These are phyloP conservation scores for Alternaria panax DNA, from an alignment of 2,329 filamentous ascomycete species.

Conservation along the genomic window DNA sequence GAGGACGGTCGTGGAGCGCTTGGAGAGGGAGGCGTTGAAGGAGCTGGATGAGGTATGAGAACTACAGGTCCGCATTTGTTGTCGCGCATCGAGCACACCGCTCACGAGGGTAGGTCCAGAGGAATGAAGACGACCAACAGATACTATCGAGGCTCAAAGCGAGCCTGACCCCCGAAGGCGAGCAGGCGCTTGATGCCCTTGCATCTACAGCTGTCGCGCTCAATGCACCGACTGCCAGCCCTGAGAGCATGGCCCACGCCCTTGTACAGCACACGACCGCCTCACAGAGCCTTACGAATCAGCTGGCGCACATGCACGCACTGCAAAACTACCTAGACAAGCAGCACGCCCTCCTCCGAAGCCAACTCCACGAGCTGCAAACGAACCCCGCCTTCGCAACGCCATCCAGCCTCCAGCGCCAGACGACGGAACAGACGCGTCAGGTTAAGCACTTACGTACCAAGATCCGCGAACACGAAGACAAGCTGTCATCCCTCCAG, in stretches of 20 bases:
- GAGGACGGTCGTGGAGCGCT: slow-evolving; percentile 62
- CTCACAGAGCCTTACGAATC: slow-evolving; percentile 41
- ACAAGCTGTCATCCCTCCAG: slow-evolving; percentile 50
- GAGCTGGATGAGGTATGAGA: slow-evolving; percentile 56
- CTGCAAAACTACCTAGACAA: slow-evolving; percentile 45
- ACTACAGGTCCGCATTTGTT: slow-evolving; percentile 20
- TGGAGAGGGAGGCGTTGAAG: slow-evolving; percentile 67
- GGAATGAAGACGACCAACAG: slow-evolving; percentile 29
- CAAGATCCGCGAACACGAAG: slow-evolving; percentile 71
- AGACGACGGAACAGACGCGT: slow-evolving; percentile 77
- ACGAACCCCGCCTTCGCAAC: slow-evolving; percentile 50
- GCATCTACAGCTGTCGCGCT: slow-evolving; percentile 49
- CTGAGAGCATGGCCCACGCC: slow-evolving; percentile 43
- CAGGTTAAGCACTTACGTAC: slow-evolving; percentile 71
- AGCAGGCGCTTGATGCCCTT: slow-evolving; percentile 46
- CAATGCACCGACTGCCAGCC: slow-evolving; percentile 39
- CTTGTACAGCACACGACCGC: slow-evolving; percentile 45
- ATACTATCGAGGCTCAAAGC: slow-evolving; percentile 34
- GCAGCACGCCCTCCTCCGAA: slow-evolving; percentile 41
- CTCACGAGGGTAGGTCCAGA: slow-evolving; percentile 29
- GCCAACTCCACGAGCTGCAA: slow-evolving; percentile 41
- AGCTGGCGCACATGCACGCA: slow-evolving; percentile 42
- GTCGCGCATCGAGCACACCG: slow-evolving; percentile 10
- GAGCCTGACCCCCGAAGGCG: slow-evolving; percentile 38
- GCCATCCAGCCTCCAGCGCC: slow-evolving; percentile 66